Evolutionary conservation across 2,329 filamentous ascomycete species (phyloP).

Genomic region (Raffaelea ambrosiae): DNA sequence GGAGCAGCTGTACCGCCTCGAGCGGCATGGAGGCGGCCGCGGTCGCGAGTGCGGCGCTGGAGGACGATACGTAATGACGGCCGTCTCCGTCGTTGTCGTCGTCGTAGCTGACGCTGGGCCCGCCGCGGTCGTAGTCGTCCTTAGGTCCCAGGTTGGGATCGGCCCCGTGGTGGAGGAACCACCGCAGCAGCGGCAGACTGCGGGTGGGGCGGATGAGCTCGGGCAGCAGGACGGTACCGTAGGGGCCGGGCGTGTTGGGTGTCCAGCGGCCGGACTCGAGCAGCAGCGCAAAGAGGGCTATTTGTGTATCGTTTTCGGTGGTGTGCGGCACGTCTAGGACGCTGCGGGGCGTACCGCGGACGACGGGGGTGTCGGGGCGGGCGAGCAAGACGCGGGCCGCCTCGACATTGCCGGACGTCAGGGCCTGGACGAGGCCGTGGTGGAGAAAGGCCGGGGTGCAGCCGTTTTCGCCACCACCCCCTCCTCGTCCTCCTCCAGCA

Average conservation of each 20-base stretch:
- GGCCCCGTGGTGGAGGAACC: conserved; percentile 1
- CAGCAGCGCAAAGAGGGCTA: background rate
- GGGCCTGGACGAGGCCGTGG: background rate
- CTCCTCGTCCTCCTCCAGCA: too few species aligned
- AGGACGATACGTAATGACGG: too few species aligned
- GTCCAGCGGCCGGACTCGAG: background rate
- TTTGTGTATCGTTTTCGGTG: background rate
- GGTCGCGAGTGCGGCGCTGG: background rate
- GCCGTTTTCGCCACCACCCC: too few species aligned
- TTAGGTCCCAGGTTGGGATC: background rate
- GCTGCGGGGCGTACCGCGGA: background rate
- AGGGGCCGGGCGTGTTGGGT: background rate
- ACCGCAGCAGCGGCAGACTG: background rate
- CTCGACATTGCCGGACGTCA: background rate
- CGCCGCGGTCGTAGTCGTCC: background rate
- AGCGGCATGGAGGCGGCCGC: background rate
- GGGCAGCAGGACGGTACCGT: conserved; percentile 1
- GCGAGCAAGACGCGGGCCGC: background rate
- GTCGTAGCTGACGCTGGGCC: background rate
- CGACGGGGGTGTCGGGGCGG: background rate
- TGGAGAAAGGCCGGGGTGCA: background rate
- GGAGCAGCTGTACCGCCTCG: background rate
- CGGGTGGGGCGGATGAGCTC: background rate
- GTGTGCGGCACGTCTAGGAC: background rate
- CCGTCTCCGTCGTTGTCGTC: background rate